These are phyloP conservation scores for Colletotrichum sojae DNA, from an alignment of 2,329 filamentous ascomycete species.

Conservation along the genomic window DNA sequence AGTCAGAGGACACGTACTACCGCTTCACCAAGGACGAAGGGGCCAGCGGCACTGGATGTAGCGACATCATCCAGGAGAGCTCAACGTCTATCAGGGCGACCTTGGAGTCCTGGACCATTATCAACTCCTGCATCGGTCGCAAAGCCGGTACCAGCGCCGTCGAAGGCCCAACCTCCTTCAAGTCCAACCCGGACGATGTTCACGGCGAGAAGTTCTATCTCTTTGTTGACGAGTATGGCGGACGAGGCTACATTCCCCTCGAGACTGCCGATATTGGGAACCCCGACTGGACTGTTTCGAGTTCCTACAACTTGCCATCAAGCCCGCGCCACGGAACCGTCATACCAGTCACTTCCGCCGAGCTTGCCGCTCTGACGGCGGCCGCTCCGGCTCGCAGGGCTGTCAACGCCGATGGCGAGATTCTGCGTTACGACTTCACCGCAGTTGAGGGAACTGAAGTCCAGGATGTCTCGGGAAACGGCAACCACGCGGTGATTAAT, in stretches of 20 bases:
- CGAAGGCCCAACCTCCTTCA: conserved; percentile 68
- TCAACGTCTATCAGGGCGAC: conserved; percentile 57
- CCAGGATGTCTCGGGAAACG: conserved; percentile 43
- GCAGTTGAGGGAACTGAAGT: conserved; percentile 32
- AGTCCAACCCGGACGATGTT: conserved; percentile 62
- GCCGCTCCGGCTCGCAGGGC: conserved; percentile 22
- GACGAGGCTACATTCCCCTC: conserved; percentile 67
- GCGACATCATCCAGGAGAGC: conserved; percentile 68
- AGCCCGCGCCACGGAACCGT: conserved; percentile 69
- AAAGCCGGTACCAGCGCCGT: conserved; percentile 64
- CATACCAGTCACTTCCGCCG: conserved; percentile 63
- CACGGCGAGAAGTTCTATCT: conserved; percentile 69
- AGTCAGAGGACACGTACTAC: conserved; percentile 59
- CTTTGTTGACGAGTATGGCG: conserved; percentile 68
- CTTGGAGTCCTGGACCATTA: conserved; percentile 58
- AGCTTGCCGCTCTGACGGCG: conserved; percentile 53
- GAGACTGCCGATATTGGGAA: conserved; percentile 64
- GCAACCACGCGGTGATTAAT: conserved; percentile 42
- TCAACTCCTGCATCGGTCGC: conserved; percentile 64
- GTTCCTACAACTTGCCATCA: conserved; percentile 60
- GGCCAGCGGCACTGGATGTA: conserved; percentile 61
- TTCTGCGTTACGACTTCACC: conserved; percentile 44
- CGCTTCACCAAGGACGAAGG: conserved; percentile 71
- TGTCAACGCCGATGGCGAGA: conserved; percentile 40
- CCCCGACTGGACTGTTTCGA: conserved; percentile 63